Evolutionary conservation across 2,329 filamentous ascomycete species (phyloP).

Genomic region (Diaporthe caulivora): DNA sequence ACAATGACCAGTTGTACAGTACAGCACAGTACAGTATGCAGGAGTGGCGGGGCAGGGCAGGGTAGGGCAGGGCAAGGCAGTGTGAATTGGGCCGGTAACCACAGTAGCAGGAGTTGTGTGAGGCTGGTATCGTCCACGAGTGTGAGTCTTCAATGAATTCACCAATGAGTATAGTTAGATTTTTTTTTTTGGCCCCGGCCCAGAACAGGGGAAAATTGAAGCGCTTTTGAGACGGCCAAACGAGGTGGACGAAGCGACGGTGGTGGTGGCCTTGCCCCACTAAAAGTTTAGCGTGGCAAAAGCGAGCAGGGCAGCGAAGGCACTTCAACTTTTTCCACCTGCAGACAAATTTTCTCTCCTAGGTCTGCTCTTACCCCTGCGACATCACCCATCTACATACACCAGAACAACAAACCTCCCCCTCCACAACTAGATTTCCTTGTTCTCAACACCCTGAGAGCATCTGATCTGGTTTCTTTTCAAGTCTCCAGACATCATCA

Average conservation of each 20-base stretch:
- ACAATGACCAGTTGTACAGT: slow-evolving; percentile 10
- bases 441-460: slow-evolving; percentile 59
- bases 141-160: slow-evolving; percentile 3
- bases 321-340: slow-evolving; percentile 37
- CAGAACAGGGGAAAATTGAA: not conserved
- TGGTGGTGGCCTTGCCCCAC: slow-evolving; percentile 32
- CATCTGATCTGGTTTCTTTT: slow-evolving; percentile 61
- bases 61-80: too few relatives aligned
- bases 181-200: not conserved
- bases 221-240: not conserved
- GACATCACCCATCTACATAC: slow-evolving; percentile 32
- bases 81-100: not conserved
- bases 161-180: not conserved
- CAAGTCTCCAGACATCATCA: slow-evolving; percentile 41
- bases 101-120: not conserved
- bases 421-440: slow-evolving; percentile 39
- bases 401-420: slow-evolving; percentile 31
- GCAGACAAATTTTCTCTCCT: slow-evolving; percentile 36
- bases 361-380: slow-evolving; percentile 24
- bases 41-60: not conserved
- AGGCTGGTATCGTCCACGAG: not conserved
- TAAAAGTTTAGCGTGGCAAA: slow-evolving; percentile 29
- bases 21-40: not conserved
- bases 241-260: slow-evolving; percentile 6
- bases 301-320: slow-evolving; percentile 26